These are phyloP conservation scores for Lodderomyces jiufengensis DNA, from an alignment of 1,139 yeast genomes.

Conservation along the genomic window DNA sequence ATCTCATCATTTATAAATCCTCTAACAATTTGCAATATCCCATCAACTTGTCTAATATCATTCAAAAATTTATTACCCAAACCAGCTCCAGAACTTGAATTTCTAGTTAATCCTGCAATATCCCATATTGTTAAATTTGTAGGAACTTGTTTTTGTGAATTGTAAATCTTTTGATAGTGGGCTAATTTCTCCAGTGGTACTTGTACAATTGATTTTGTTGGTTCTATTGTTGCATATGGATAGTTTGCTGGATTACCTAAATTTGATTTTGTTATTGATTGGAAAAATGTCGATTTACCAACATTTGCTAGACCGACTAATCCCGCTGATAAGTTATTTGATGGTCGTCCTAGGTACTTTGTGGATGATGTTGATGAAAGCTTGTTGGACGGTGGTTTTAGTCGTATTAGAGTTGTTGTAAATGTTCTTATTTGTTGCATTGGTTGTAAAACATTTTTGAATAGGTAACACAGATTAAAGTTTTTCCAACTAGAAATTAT, in stretches of 20 bases:
- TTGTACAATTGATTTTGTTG: conserved; percentile 60
- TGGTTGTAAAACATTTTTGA: neutral
- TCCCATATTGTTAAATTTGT: conserved; percentile 61
- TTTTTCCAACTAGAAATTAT: neutral
- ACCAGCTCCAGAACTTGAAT: conserved; percentile 75
- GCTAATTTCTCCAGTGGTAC: conserved; percentile 54
- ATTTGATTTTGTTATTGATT: conserved; percentile 65
- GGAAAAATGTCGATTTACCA: conserved; percentile 67
- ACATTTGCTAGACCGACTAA: conserved; percentile 78
- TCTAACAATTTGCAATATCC: conserved; percentile 67
- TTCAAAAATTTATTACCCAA: conserved; percentile 70
- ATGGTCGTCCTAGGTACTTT: conserved; percentile 45
- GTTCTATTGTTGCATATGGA: conserved; percentile 77
- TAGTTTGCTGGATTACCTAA: conserved; percentile 77
- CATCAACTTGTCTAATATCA: conserved; percentile 72
- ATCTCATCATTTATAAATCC: conserved; percentile 68
- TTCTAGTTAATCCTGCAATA: conserved; percentile 72
- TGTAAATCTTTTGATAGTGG: conserved; percentile 41
- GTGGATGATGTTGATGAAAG: neutral
- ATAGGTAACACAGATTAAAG: no score
- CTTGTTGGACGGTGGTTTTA: conserved; percentile 4
- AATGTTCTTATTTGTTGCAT: conserved; percentile 5
- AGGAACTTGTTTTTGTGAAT: conserved; percentile 50
- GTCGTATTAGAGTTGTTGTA: conserved; percentile 3
- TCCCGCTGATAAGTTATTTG: conserved; percentile 51